Percentiles rank a stretch among this genome's conserved stretches.
phyloP scores from a whole-genome alignment of 106 monocot genomes.

The Narthecium ossifragum region DNA sequence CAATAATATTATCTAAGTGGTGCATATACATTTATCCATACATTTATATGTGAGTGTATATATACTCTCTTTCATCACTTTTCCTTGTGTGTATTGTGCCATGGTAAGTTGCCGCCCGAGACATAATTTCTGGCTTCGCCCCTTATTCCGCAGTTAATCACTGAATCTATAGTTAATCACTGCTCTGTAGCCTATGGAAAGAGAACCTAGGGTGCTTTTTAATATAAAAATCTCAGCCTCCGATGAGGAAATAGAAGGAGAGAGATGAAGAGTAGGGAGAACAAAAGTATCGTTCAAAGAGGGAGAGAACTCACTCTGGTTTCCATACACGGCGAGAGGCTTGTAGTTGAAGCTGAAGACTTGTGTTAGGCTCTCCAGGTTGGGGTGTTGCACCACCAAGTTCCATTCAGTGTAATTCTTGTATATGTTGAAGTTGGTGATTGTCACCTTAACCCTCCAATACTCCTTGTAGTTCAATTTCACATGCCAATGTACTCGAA shows the following conservation, averaged over 20 bases:
- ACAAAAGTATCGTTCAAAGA: too few species aligned
- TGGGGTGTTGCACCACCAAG: slow-evolving; percentile 78
- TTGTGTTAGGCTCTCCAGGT: slow-evolving; percentile 34
- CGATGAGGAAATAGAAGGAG: background rate
- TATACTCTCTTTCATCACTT: background rate
- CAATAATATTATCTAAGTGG: background rate
- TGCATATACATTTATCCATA: background rate
- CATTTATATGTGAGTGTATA: too few species aligned
- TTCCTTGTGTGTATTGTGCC: background rate
- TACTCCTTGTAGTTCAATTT: slow-evolving; percentile 65
- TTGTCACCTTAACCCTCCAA: slow-evolving; percentile 88
- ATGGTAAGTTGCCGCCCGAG: too few species aligned
- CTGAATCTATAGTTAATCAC: too few species aligned
- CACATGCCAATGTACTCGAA: slow-evolving; percentile 80
- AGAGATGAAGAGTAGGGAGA: too few species aligned
- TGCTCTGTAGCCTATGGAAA: too few species aligned
- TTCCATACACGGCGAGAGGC: slow-evolving; percentile 35
- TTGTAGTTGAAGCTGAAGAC: slow-evolving; percentile 73
- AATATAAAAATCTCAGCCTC: background rate
- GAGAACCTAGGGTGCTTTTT: too few species aligned
- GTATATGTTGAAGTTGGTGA: slow-evolving; percentile 55
- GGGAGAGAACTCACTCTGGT: slow-evolving; percentile 32
- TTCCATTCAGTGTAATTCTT: slow-evolving; percentile 89
- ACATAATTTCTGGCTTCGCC: too few species aligned
- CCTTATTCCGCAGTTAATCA: too few species aligned